Evolutionary conservation across 345 rosid species (phyloP), one percentile per base, ranked within the genome.

Genomic region (Mercurialis annua): DNA sequence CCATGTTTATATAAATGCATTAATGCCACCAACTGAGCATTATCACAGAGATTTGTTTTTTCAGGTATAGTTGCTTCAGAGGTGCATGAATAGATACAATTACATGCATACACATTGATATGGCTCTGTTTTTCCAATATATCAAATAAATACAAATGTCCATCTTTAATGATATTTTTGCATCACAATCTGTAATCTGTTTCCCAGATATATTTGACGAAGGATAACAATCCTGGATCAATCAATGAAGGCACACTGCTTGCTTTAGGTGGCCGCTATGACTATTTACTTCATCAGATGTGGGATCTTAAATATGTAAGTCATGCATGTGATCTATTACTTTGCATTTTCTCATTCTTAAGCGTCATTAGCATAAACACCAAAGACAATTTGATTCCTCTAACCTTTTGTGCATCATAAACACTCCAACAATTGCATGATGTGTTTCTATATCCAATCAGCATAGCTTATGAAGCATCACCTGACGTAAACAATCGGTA

Each of bases 181-280:
- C n/a, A 33, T 57, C 46, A 46, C 47, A 1, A 21, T 44, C 62
- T 68, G 0, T 33, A 47, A 65, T 62, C 36, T 48, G 15, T 66
- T 75, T 23, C 44, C 40, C 84, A 93, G 97, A 76, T 93, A 67
- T 90, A 81, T 78, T 67, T 84, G 60, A 83, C 73, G 64, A 86
- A 80, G 85, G 93, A 84, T 66, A 88, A 83, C 78, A 82, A 70
- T 78, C 76, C 85, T 50, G 90, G 89, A 72, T 76, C 97, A 68
- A 80, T 81, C 73, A 56, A 72, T 68, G 97, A 89, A 80, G 93
- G 86, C 16, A 78, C 80, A 70, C 78, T 90, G 79, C 92, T 93
- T 71, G 98, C 97, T 72, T 76, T 84, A 73, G 98, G 98, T 60
- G 98, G 98, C 62, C 91, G 98, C 73, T 93, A 93, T 78, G 92